These are phyloP conservation scores for Agrostemma githago DNA, from an alignment of 148 eudicot species.

Conservation along the genomic window DNA sequence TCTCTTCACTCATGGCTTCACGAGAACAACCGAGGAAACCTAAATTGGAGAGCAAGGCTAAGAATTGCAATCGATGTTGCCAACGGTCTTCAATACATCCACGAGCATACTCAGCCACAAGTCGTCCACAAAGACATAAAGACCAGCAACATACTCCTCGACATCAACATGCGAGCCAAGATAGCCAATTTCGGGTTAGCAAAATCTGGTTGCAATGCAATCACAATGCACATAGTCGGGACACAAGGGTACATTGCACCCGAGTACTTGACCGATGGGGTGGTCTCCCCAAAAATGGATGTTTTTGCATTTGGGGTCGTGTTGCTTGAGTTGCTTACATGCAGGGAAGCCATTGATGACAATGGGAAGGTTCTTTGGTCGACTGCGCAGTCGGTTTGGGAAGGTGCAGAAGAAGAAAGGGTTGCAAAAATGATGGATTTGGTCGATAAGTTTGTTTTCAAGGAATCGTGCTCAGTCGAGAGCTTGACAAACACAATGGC, in stretches of 20 bases:
- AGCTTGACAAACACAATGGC: slow-evolving; percentile 47
- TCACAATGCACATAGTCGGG: slow-evolving; percentile 90
- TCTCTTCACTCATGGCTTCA: slow-evolving; percentile 77
- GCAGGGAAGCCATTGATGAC: slow-evolving; percentile 61
- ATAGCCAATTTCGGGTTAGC: slow-evolving; percentile 91
- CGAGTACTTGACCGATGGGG: slow-evolving; percentile 72
- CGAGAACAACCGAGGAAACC: slow-evolving; percentile 30
- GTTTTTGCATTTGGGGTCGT: slow-evolving; percentile 86
- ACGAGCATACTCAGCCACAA: slow-evolving; percentile 79
- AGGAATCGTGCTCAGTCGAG: slow-evolving; percentile 46
- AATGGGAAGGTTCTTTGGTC: slow-evolving; percentile 60
- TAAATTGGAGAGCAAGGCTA: slow-evolving; percentile 69
- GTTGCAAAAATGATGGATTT: slow-evolving; percentile 37
- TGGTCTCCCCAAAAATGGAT: slow-evolving; percentile 82
- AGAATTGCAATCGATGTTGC: slow-evolving; percentile 78
- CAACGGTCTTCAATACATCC: slow-evolving; percentile 88
- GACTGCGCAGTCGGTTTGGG: slow-evolving; percentile 36
- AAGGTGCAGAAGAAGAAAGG: slow-evolving; percentile 42
- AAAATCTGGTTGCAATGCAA: slow-evolving; percentile 86
- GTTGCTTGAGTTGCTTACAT: slow-evolving; percentile 70
- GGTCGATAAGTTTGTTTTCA: slow-evolving; percentile 45
- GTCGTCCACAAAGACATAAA: slow-evolving; percentile 97
- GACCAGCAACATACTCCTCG: slow-evolving; percentile 78
- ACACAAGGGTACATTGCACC: slow-evolving; percentile 98
- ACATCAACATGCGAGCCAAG: slow-evolving; percentile 72